Conservation (phyloP, 2,329 filamentous ascomycete species). For the Colletotrichum destructivum region DNA sequence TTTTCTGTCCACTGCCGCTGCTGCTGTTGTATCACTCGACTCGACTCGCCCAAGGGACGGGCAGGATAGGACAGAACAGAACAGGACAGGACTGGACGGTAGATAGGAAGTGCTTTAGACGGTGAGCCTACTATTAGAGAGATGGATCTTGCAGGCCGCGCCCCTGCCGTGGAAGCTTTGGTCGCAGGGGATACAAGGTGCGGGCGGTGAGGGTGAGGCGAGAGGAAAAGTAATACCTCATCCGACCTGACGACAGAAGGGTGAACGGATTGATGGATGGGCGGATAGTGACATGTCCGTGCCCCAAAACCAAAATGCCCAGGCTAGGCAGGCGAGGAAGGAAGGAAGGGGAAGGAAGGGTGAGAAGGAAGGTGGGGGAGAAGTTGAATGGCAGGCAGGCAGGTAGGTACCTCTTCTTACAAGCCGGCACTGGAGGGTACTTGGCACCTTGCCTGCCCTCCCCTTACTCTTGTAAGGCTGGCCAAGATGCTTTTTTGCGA, state of each 20-base stretch:
- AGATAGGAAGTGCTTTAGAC: no score
- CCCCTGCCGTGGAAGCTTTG: neutral
- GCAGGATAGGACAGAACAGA: no score
- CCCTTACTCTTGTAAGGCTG: neutral
- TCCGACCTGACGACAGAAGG: neutral
- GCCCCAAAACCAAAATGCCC: neutral
- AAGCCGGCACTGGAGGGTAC: neutral
- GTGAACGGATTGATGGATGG: no score
- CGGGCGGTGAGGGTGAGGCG: neutral
- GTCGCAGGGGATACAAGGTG: neutral
- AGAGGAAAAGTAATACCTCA: neutral
- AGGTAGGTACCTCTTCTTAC: neutral
- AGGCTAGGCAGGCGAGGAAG: neutral
- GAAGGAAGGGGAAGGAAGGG: no score
- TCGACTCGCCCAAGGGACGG: no score
- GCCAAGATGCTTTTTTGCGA: neutral
- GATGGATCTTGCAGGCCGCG: neutral
- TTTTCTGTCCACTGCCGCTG: neutral
- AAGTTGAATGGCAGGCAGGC: no score
- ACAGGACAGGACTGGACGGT: no score
- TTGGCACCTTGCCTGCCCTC: neutral
- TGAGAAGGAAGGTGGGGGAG: no score
- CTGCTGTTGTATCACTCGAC: no score
- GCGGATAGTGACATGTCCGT: neutral
- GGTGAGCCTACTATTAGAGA: no score